These are phyloP conservation scores for Dendrobium huoshanense DNA, from an alignment of 106 monocot species.

Conservation along the genomic window DNA sequence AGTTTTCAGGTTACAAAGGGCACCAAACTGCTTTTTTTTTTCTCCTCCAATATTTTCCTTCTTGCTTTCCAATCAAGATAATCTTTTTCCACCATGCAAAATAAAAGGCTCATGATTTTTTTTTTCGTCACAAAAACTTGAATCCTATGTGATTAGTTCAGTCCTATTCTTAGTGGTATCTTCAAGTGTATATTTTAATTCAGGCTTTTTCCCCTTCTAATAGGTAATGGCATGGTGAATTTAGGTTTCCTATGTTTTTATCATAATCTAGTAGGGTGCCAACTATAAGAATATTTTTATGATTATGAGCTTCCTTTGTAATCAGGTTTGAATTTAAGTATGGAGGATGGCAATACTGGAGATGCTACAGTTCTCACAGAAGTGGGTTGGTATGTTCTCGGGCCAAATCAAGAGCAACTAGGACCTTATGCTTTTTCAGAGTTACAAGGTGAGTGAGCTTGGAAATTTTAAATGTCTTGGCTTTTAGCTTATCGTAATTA, in stretches of 20 bases:
- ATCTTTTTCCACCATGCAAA: no score
- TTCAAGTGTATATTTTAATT: no score
- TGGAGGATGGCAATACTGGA: constrained; percentile 20
- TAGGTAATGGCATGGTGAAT: no score
- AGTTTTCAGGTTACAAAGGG: no score
- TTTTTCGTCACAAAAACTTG: no score
- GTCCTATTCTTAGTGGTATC: no score
- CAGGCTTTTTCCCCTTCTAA: background rate
- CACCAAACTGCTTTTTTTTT: no score
- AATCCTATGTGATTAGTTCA: no score
- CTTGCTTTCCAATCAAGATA: no score
- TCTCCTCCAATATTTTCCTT: no score
- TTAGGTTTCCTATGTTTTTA: no score
- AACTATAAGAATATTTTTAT: background rate
- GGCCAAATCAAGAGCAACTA: constrained; percentile 56
- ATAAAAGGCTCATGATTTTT: no score
- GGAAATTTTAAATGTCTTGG: background rate
- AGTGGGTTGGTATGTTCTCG: constrained; percentile 77
- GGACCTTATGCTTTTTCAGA: constrained; percentile 75
- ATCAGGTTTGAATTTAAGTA: constrained; percentile 12
- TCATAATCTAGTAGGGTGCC: background rate
- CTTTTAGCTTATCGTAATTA: background rate
- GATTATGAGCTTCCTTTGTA: background rate
- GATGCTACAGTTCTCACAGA: constrained; percentile 8
- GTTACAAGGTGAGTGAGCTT: constrained; percentile 43